Conservation (phyloP, 768 basidiomycete genomes). For the Leccinellum luteum region DNA sequence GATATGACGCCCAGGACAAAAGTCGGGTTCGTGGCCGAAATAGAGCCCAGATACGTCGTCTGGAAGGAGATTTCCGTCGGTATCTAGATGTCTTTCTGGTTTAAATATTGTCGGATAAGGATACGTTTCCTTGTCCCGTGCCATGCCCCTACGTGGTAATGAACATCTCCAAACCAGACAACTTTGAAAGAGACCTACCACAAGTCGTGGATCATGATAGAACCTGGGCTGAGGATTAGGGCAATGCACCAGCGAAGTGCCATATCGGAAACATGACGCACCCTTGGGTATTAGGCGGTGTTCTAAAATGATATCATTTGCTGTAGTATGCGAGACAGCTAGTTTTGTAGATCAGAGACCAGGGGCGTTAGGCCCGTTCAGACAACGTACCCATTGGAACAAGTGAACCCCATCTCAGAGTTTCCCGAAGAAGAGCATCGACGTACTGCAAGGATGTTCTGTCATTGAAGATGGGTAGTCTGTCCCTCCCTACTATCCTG, state of each 20-base stretch:
- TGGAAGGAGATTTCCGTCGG: constrained; percentile 17
- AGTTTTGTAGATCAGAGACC: background rate
- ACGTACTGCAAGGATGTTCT: constrained; percentile 17
- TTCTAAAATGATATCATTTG: constrained; percentile 40
- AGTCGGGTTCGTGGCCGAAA: constrained; percentile 36
- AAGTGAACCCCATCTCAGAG: constrained; percentile 21
- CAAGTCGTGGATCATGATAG: constrained; percentile 21
- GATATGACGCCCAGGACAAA: constrained; percentile 21
- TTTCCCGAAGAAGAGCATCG: constrained; percentile 23
- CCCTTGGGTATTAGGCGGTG: constrained; percentile 54
- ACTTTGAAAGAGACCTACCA: constrained; percentile 8
- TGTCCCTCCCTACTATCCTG: constrained; percentile 16
- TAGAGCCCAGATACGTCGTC: constrained; percentile 22
- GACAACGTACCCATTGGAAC: constrained; percentile 19
- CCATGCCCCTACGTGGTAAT: constrained; percentile 18
- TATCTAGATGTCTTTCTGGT: constrained; percentile 33
- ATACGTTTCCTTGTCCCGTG: constrained; percentile 20
- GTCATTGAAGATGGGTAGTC: constrained; percentile 18
- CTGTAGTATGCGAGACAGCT: constrained; percentile 31
- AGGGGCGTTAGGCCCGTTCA: background rate
- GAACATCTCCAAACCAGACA: background rate
- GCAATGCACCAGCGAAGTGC: background rate
- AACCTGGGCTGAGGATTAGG: constrained; percentile 10
- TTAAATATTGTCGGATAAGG: constrained; percentile 32
- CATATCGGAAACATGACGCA: background rate